phyloP scores from a whole-genome alignment of 2,329 filamentous ascomycete species.

The Trichoderma sp. region DNA sequence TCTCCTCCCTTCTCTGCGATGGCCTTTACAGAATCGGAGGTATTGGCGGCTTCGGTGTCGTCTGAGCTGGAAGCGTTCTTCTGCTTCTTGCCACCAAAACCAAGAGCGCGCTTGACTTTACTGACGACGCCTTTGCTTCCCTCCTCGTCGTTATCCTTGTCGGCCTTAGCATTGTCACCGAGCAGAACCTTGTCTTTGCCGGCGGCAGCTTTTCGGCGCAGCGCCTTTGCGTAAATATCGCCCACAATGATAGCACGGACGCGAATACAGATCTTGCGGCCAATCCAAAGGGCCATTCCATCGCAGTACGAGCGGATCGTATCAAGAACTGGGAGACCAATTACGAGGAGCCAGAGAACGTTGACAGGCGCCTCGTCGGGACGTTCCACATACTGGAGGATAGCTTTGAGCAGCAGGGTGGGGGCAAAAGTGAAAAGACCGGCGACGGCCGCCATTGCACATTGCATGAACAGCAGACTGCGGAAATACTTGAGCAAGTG shows the following conservation, averaged over 20 bases:
- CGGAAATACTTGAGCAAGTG: constrained; percentile 86
- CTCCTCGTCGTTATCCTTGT: constrained; percentile 32
- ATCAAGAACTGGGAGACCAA: constrained; percentile 81
- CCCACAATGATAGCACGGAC: constrained; percentile 93
- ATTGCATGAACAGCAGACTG: constrained; percentile 70
- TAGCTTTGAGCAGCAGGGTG: constrained; percentile 84
- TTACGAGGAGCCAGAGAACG: constrained; percentile 94
- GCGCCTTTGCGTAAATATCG: constrained; percentile 93
- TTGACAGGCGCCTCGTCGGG: constrained; percentile 73
- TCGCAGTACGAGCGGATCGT: constrained; percentile 78
- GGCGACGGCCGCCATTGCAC: constrained; percentile 72
- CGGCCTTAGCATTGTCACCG: constrained; percentile 40
- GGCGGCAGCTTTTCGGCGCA: constrained; percentile 84
- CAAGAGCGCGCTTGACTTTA: constrained; percentile 55
- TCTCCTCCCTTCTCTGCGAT: constrained; percentile 37
- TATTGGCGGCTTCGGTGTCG: constrained; percentile 35
- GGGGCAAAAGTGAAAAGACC: constrained; percentile 87
- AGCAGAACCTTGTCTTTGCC: constrained; percentile 72
- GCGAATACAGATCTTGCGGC: constrained; percentile 89
- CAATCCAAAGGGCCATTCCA: constrained; percentile 86
- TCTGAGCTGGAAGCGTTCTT: constrained; percentile 38
- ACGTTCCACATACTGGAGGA: constrained; percentile 89
- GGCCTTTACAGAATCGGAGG: constrained; percentile 33
- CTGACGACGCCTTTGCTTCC: constrained; percentile 42
- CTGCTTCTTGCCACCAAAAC: constrained; percentile 58